A percentile compares a stretch with the other conserved stretches of the same genome.
These are phyloP conservation scores for Podila verticillata DNA, from an alignment of 192 early-diverging fungal genomes.

Conservation along the genomic window DNA sequence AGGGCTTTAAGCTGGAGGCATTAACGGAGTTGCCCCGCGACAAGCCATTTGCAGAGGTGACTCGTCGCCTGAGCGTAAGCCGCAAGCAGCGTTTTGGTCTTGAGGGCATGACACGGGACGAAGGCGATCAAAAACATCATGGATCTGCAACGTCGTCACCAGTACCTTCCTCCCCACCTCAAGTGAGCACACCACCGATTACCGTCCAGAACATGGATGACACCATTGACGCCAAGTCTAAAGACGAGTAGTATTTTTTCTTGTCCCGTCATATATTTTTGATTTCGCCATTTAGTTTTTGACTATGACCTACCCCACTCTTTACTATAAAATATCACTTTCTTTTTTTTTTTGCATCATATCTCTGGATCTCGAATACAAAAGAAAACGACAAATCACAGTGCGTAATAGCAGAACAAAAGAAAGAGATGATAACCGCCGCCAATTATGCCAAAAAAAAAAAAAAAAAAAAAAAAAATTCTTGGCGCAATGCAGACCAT, in stretches of 20 bases:
- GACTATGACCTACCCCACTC: too few species aligned
- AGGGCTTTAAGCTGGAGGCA: slow-evolving; percentile 55
- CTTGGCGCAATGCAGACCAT: too few species aligned
- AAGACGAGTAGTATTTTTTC: background rate
- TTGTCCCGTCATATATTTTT: background rate
- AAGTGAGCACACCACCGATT: slow-evolving; percentile 1
- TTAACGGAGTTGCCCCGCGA: slow-evolving; percentile 48
- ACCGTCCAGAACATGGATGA: slow-evolving; percentile 3
- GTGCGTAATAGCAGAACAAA: too few species aligned
- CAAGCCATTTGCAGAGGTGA: slow-evolving; percentile 44
- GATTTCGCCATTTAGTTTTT: too few species aligned
- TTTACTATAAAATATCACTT: too few species aligned
- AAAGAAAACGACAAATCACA: too few species aligned
- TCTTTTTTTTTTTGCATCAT: too few species aligned
- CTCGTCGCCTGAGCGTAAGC: slow-evolving; percentile 8
- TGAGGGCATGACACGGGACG: slow-evolving; percentile 18
- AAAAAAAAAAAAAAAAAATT: too few species aligned
- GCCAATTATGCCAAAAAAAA: too few species aligned
- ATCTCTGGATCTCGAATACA: too few species aligned
- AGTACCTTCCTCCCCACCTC: background rate
- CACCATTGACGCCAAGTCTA: background rate
- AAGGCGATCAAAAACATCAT: background rate
- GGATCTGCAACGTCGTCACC: background rate
- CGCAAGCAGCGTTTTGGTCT: slow-evolving; percentile 10
- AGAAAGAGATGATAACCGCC: too few species aligned